Evolutionary conservation across 2,329 filamentous ascomycete species (phyloP), one percentile per base, ranked within the genome.

Genomic region (Magnaporthiopsis poae): DNA sequence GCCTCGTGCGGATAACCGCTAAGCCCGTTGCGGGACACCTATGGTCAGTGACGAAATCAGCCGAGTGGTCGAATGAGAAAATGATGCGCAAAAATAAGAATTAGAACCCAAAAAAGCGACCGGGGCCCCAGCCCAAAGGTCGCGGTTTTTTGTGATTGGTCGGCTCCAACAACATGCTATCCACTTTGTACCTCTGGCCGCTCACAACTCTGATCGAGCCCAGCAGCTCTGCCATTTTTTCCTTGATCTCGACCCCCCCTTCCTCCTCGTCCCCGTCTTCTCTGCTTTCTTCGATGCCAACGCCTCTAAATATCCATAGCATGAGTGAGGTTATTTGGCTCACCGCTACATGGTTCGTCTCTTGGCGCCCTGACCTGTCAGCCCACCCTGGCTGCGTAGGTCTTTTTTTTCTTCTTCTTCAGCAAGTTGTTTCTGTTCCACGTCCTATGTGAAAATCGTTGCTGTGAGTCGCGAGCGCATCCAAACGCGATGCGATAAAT

Each of bases 121-220:
- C 15, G 39, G 39, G 39, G 13, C 39, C 39, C 39, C 13, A 18
- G 13, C 72, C 68, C 70, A 66, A 61, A 13, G 31, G 56, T 67
- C 21, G 64, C 70, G 72, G 72, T 76, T 72, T 78, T 79, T 79
- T 79, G 72, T 79, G 74, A 80, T 79, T 80, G 78, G 78, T 64
- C 73, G 61, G 70, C 68, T 69, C 69, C 72, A 70, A 73, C 72
- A 66, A 71, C 73, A 73, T 59, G 65, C 69, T 68, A 72, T 72
- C 71, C 69, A 71, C 71, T 69, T 71, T 72, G 72, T 74, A 74
- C 71, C 71, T 73, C 71, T 66, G 63, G 69, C 66, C 39, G 39
- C 39, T 46, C 70, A 62, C 71, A 72, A 72, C 59, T 29, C 59
- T 25, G 59, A 60, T 60, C 59, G 31, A 60, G 13, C 59, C 59